Percentiles rank a stretch among this genome's conserved stretches.
These are phyloP conservation scores for Brassica juncea DNA, from an alignment of 345 rosid species.

Conservation along the genomic window DNA sequence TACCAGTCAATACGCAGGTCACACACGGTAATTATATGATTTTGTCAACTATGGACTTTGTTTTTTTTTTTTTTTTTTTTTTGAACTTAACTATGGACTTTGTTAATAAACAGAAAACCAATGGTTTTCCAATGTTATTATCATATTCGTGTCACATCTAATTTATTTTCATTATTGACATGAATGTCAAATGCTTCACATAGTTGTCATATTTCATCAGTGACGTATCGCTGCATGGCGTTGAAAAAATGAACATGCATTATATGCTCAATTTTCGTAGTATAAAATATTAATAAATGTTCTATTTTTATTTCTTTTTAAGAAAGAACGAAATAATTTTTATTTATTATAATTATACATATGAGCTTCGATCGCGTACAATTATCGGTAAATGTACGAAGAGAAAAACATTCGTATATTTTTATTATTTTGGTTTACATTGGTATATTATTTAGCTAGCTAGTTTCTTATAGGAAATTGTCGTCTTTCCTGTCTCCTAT, in stretches of 20 bases:
- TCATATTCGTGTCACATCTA: conserved; percentile 12
- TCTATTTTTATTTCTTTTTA: neutral
- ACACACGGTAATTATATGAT: conserved; percentile 37
- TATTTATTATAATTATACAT: neutral
- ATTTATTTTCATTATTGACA: conserved; percentile 3
- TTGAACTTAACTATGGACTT: conserved; percentile 21
- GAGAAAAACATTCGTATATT: neutral
- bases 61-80: too few species aligned
- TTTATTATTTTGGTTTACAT: too few species aligned
- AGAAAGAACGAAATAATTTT: neutral
- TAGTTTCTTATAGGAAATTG: neutral
- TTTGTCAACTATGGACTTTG: conserved; percentile 6
- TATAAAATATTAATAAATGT: neutral
- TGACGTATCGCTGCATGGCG: neutral
- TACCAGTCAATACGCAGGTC: conserved; percentile 35
- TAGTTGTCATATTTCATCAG: conserved; percentile 19
- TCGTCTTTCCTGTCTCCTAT: conserved; percentile 34
- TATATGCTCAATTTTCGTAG: neutral
- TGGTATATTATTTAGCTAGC: neutral
- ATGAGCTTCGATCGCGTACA: neutral
- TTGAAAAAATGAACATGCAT: neutral
- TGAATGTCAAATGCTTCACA: conserved; percentile 32
- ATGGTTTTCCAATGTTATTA: conserved; percentile 13
- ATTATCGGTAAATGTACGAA: neutral
- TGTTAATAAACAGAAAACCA: conserved; percentile 7